phyloP scores from a whole-genome alignment of 2,329 filamentous ascomycete genomes.

The Trichothecium roseum region DNA sequence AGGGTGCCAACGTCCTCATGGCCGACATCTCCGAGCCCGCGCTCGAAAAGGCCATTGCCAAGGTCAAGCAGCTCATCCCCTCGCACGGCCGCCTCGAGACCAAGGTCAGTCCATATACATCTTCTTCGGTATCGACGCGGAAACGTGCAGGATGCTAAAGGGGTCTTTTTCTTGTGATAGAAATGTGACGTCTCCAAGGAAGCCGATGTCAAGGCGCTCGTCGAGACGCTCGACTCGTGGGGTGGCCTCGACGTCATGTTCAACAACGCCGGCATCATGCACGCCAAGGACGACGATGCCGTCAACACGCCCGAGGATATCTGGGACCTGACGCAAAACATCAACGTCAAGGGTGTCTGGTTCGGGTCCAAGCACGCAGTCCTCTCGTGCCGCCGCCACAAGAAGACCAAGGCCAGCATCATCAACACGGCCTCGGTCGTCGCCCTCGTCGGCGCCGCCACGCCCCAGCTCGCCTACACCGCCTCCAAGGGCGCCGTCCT shows the following conservation, averaged over 20 bases:
- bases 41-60: constrained; percentile 65
- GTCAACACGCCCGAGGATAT: constrained; percentile 79
- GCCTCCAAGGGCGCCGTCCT: constrained; percentile 89
- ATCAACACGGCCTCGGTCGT: constrained; percentile 92
- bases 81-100: constrained; percentile 50
- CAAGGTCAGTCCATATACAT: constrained; percentile 27
- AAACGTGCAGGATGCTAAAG: too few relatives aligned
- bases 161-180: constrained; percentile 7
- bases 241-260: constrained; percentile 87
- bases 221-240: constrained; percentile 70
- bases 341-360: constrained; percentile 99
- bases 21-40: constrained; percentile 73
- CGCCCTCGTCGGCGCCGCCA: constrained; percentile 75
- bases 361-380: constrained; percentile 90
- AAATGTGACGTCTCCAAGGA: constrained; percentile 77
- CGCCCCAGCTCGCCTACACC: constrained; percentile 85
- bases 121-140: too few relatives aligned
- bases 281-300: constrained; percentile 69
- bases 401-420: constrained; percentile 69
- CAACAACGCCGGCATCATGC: constrained; percentile 98
- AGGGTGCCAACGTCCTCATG: constrained; percentile 79
- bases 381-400: constrained; percentile 65
- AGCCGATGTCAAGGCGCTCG: constrained; percentile 60
- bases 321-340: constrained; percentile 87
- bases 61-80: constrained; percentile 64